Conservation (phyloP, 768 basidiomycete genomes). For the Xerocomus potaroensis region DNA sequence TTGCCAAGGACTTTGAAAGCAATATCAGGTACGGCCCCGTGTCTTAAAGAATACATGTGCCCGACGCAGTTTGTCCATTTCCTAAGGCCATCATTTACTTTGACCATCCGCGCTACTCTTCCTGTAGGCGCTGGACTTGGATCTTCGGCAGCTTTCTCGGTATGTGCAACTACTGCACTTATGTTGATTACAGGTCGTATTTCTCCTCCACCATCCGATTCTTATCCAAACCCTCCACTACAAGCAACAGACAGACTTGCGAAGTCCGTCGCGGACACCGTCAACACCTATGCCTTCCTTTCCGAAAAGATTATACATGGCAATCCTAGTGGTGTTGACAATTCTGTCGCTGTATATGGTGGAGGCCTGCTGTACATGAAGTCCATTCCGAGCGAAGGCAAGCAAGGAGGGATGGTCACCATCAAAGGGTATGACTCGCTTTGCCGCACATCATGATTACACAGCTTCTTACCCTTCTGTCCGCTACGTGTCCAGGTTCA, state of each 20-base stretch:
- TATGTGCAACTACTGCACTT: slow-evolving; percentile 76
- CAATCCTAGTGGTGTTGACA: slow-evolving; percentile 96
- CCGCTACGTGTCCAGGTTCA: slow-evolving; percentile 55
- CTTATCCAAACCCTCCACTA: slow-evolving; percentile 5
- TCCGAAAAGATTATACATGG: slow-evolving; percentile 96
- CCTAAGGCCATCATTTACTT: slow-evolving; percentile 68
- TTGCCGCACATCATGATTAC: not conserved
- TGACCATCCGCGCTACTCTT: slow-evolving; percentile 80
- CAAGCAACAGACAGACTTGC: slow-evolving; percentile 59
- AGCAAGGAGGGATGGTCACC: slow-evolving; percentile 76
- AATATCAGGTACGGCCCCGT: slow-evolving; percentile 49
- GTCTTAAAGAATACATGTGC: slow-evolving; percentile 10
- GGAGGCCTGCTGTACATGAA: slow-evolving; percentile 90
- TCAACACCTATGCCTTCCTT: slow-evolving; percentile 93
- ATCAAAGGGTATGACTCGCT: slow-evolving; percentile 68
- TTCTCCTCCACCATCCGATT: slow-evolving; percentile 32
- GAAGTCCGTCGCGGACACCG: slow-evolving; percentile 61
- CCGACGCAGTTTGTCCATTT: slow-evolving; percentile 8
- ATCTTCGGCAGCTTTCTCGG: slow-evolving; percentile 94
- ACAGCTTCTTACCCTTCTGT: slow-evolving; percentile 7
- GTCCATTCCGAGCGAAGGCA: slow-evolving; percentile 51
- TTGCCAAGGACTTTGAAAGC: slow-evolving; percentile 41
- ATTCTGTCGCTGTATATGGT: slow-evolving; percentile 88
- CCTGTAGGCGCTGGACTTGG: slow-evolving; percentile 96
- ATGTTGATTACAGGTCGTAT: slow-evolving; percentile 75